Base-by-base conservation (phyloP, 2,329 filamentous ascomycete species). In the Chaetomiaceae sp. region DNA sequence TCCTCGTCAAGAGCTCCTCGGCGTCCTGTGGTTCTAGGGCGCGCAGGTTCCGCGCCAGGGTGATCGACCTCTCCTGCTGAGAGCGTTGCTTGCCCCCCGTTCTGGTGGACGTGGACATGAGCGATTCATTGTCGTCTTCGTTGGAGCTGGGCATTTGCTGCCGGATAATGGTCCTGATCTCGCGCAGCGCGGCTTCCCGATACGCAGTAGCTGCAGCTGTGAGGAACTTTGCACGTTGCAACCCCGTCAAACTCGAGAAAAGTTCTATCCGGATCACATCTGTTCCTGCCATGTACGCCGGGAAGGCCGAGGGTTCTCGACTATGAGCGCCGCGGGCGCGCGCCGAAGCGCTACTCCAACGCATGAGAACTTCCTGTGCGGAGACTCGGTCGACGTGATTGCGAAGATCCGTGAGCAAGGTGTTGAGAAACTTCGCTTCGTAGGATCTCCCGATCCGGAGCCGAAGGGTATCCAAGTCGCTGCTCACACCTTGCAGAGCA, bases 111-210 rank as follows among this genome's bases (percentile, higher is more conserved):
- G 85, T 79, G 1, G 91, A 91, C 71, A 92, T 85, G 73, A 92
- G 86, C 0, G 90, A 95, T 66, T 94, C 89, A 56, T 86, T 89
- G 66, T 99, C 94, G 61, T 97, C 92, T 55, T 99, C 94, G 62
- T 84, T 94, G 10, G 92, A 95, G 65, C 90, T 96, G 0, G 94
- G 94, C 34, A 99, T 76, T 21, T 92, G 87, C 53, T 84, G 82
- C 49, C 90, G 82, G 45, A 99, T 92, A 44, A 97, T 75, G 30
- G 82, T 84, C 62, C 92, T 87, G 67, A 97, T 86, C 69, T 99
- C 94, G 45, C 88, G 85, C 57, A 95, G 73, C 11, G 95, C 83
- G 0, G 88, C 80, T 36, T 95, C 90, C 59, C 92, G 83, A 68
- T 94, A 97, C 0, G 85, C 83, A 34, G 85, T 80, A n/a, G 90